Base-by-base conservation (phyloP, 1,139 yeast species). In the Debaryomyces robertsiae region DNA sequence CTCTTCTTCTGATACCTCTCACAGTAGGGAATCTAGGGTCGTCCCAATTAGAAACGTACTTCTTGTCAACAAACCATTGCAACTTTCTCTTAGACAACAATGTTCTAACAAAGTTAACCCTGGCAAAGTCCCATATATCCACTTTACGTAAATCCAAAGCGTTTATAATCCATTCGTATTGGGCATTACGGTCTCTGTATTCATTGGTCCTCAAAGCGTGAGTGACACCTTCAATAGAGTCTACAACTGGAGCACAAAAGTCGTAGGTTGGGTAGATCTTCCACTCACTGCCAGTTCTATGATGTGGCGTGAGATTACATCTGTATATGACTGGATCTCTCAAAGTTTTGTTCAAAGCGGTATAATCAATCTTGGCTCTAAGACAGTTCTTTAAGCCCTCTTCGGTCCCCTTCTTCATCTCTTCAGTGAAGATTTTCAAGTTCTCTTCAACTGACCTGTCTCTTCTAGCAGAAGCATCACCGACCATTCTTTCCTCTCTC, bases 11-110 rank as follows among this genome's bases (percentile, higher is more conserved):
- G 41, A 89, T 95, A 74, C 96, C 96, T 65, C 95, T 81, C 30
- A 88, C 95, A 38, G 96, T 89, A 51, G 96, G 96, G 87, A 89
- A 89, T 64, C 96, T 79, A 52, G 96, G 96, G 65, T 89, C 96
- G 58, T 89, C 95, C 96, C 96, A 89, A 69, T 87, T 88, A 27
- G 75, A 58, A 43, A 89, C 96, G 53, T 81, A 74, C 32, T 77
- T 71, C 63, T 85, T 82, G 73, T 89, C 96, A 48, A 89, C 96
- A 64, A 89, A 86, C 96, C 96, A 89, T 71, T 89, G 96, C 58
- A 89, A 75, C 75, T 89, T 89, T 72, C 97, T 82, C 82, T 89
- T 89, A 47, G 95, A 85, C 47, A 89, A 71, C 59, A 89, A 71
- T 18, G 97, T 89, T 71, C 95, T 82, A 47, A 88, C 86, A 58